Conservation (phyloP, 2,329 filamentous ascomycete species). For the Epicoccum nigrum region DNA sequence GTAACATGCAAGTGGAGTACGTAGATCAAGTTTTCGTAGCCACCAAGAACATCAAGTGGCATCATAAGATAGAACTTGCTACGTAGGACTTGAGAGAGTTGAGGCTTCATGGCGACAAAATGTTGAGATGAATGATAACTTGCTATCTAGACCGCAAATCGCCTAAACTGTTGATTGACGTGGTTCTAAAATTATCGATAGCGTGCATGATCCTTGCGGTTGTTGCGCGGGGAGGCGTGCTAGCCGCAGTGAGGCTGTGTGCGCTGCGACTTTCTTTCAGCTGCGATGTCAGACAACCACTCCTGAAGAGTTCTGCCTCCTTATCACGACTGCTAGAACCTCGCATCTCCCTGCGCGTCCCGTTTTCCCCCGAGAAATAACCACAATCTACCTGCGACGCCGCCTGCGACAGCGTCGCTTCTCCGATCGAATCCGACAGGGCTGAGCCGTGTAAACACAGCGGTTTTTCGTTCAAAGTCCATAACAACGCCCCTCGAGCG, state of each 20-base stretch:
- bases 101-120: slow-evolving; percentile 3
- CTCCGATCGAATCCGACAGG: slow-evolving; percentile 2
- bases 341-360: neutral
- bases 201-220: slow-evolving; percentile 10
- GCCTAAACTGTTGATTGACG: slow-evolving; percentile 18
- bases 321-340: neutral
- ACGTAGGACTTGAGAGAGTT: neutral
- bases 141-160: slow-evolving; percentile 10
- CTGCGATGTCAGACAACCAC: slow-evolving; percentile 12
- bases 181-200: slow-evolving; percentile 23
- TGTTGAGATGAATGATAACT: neutral
- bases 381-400: neutral
- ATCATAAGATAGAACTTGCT: neutral
- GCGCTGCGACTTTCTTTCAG: slow-evolving; percentile 12
- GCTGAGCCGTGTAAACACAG: slow-evolving; percentile 17
- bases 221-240: slow-evolving; percentile 18
- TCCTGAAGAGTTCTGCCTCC: slow-evolving; percentile 7
- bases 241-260: slow-evolving; percentile 19
- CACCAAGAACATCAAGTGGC: neutral
- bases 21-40: neutral
- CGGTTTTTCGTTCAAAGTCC: slow-evolving; percentile 9
- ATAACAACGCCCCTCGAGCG: slow-evolving; percentile 14
- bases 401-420: slow-evolving; percentile 1
- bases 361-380: no score
- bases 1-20: slow-evolving; percentile 14